Base-by-base conservation (phyloP, 306 rosid species). In the Corylus heterophylla region DNA sequence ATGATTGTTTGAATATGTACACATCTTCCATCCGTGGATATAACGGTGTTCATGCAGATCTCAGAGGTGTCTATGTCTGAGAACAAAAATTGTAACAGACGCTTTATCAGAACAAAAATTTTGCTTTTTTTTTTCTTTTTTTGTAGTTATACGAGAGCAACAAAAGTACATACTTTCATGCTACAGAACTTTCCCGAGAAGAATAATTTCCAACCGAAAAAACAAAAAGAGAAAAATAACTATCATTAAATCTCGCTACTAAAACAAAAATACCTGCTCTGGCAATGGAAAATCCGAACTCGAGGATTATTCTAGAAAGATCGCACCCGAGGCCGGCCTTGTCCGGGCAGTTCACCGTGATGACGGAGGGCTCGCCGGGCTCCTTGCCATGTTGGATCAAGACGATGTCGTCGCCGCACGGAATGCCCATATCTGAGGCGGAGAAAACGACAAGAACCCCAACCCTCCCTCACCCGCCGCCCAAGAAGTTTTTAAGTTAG, bases 251-350 rank as follows among this genome's bases (percentile, higher is more conserved):
- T 9, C 31, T 59, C 31, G 66, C 12, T 7, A 18, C 39, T n/a
- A 3, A 77, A n/a, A 35, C 4, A 82, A 79, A 73, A 5, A 58
- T 1, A 92, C 98, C 98, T 54, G 85, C 97, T 81, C 83, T 86
- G 49, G 88, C 80, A 76, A 91, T 83, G 67, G 78, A 86, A 12
- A 93, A 91, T 37, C 97, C 97, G n/a, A 91, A 93, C 70, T 91
- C 90, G 11, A 91, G 89, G 70, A 86, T 84, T 42, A 87, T 83
- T 79, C 91, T 71, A 81, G 89, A 91, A 54, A 93, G 91, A 85
- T 93, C 98, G 76, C 96, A 93, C 5, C 97, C 94, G 8, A 93
- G 92, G 5, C 98, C 97, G 62, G 97, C 91, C 77, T 91, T 84
- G 78, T 93, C 94, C 8, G 98, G 98, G 63, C 98, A 93, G 74